These are phyloP conservation scores for Choiromyces venosus DNA, from an alignment of 495 filamentous ascomycete genomes.

Conservation along the genomic window DNA sequence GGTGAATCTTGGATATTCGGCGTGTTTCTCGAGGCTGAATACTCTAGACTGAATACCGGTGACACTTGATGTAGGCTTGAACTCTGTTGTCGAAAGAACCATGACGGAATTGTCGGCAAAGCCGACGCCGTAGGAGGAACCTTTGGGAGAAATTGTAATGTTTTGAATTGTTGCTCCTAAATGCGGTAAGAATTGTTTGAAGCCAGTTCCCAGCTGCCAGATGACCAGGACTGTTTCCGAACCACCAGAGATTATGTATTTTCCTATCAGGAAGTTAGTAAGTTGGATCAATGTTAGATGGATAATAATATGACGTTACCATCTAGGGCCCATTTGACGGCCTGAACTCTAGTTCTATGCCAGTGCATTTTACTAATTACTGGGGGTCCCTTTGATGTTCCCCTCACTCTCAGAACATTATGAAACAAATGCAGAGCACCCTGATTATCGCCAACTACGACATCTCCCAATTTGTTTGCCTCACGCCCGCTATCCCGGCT, in stretches of 20 bases:
- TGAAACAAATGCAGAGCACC: conserved; percentile 71
- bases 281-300: conserved; percentile 19
- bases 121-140: conserved; percentile 72
- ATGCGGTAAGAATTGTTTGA: conserved; percentile 76
- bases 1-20: conserved; percentile 34
- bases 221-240: conserved; percentile 82
- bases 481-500: conserved; percentile 35
- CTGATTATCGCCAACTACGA: conserved; percentile 66
- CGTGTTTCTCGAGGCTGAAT: conserved; percentile 5
- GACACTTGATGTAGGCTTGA: conserved; percentile 71
- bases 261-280: conserved; percentile 53
- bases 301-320: conserved; percentile 52
- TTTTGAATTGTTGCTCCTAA: conserved; percentile 75
- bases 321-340: conserved; percentile 82
- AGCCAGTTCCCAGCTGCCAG: conserved; percentile 89
- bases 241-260: conserved; percentile 91
- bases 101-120: conserved; percentile 87
- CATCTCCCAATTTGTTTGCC: conserved; percentile 50
- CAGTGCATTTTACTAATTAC: conserved; percentile 64
- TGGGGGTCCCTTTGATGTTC: conserved; percentile 46
- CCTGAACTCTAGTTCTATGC: conserved; percentile 76
- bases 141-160: conserved; percentile 71
- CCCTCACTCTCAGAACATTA: conserved; percentile 59
- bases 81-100: conserved; percentile 80
- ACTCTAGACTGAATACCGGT: conserved; percentile 66